Conservation (phyloP, 257 asterid species). For the Catharanthus roseus region DNA sequence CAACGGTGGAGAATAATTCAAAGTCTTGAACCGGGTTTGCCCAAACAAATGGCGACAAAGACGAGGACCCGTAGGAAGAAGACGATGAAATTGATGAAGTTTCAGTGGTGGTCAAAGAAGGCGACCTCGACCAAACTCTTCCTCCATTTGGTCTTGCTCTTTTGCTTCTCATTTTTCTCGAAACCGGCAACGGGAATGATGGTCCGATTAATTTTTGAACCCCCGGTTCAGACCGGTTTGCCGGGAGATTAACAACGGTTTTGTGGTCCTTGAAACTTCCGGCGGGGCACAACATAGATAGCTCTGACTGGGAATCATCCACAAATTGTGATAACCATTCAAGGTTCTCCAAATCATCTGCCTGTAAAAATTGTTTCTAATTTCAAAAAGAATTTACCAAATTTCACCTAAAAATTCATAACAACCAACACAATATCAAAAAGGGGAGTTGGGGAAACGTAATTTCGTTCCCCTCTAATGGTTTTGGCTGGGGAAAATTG, state of each 20-base stretch:
- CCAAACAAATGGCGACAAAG: constrained; percentile 11
- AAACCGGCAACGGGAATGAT: constrained; percentile 24
- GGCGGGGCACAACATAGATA: constrained; percentile 20
- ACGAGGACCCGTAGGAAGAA: constrained; percentile 20
- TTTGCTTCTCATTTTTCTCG: constrained; percentile 26
- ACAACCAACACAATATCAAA: neutral
- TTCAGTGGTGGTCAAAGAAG: constrained; percentile 27
- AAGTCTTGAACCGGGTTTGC: constrained; percentile 19
- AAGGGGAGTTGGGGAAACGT: neutral
- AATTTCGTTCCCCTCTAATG: neutral
- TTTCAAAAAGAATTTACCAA: neutral
- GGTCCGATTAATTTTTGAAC: constrained; percentile 10
- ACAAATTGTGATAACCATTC: constrained; percentile 41
- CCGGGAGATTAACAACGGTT: constrained; percentile 2
- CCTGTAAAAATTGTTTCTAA: constrained; percentile 17
- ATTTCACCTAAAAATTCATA: neutral
- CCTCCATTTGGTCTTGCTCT: constrained; percentile 21
- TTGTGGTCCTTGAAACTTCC: constrained; percentile 14
- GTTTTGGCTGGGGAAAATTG: neutral
- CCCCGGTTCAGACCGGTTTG: constrained; percentile 17
- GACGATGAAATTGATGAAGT: constrained; percentile 29
- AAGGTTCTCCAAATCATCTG: constrained; percentile 33
- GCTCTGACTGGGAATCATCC: constrained; percentile 29
- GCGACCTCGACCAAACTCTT: constrained; percentile 20
- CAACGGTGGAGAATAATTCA: constrained; percentile 14